Percentiles rank a stretch among this genome's conserved stretches.
phyloP scores from a whole-genome alignment of 2,329 filamentous ascomycete species.

The Diplocarpon rosae region DNA sequence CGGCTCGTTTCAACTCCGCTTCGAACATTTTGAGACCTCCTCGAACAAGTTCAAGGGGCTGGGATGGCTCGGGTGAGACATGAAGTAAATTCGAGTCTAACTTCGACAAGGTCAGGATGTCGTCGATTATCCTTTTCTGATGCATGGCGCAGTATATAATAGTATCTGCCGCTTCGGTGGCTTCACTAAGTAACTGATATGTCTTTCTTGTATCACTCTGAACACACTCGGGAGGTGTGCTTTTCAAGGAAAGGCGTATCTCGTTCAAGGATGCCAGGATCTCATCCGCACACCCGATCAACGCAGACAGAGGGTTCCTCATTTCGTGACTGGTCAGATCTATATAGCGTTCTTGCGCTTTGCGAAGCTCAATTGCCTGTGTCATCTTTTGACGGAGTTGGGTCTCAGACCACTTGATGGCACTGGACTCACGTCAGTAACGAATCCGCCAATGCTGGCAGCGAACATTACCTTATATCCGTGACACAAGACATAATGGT shows the following conservation, averaged over 20 bases:
- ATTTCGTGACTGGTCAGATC: constrained; percentile 65
- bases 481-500: no score
- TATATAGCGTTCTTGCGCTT: constrained; percentile 70
- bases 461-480: constrained; percentile 5
- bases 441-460: neutral
- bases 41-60: constrained; percentile 42
- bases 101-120: constrained; percentile 62
- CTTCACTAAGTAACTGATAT: constrained; percentile 41
- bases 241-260: neutral
- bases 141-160: constrained; percentile 69
- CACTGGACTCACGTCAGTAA: constrained; percentile 1
- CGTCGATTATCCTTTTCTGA: constrained; percentile 65
- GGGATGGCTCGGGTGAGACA: constrained; percentile 49
- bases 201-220: constrained; percentile 28
- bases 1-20: constrained; percentile 57
- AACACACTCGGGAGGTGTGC: no score
- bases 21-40: constrained; percentile 68
- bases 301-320: constrained; percentile 63
- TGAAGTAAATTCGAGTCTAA: constrained; percentile 63
- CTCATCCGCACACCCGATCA: constrained; percentile 60
- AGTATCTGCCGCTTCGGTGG: constrained; percentile 66
- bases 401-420: constrained; percentile 14
- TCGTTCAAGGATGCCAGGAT: constrained; percentile 14
- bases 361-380: constrained; percentile 46
- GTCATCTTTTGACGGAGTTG: constrained; percentile 28